phyloP scores from a whole-genome alignment of 257 asterid species.

The Solanum bulbocastanum region DNA sequence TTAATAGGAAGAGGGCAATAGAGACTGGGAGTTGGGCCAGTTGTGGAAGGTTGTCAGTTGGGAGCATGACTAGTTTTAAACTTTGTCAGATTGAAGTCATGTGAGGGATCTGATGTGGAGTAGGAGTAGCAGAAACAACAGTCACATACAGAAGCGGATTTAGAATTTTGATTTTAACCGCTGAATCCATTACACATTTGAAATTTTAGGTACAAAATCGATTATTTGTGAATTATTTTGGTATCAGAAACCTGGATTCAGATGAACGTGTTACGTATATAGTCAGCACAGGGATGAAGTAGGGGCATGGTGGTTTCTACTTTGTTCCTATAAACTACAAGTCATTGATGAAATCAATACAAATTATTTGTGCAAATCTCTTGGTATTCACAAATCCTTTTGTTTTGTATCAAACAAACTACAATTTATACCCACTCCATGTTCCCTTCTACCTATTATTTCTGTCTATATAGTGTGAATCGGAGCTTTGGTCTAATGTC shows the following conservation, averaged over 20 bases:
- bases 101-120: conserved; percentile 42
- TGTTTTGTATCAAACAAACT: background rate
- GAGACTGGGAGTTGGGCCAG: background rate
- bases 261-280: background rate
- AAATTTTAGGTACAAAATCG: background rate
- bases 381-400: background rate
- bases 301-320: background rate
- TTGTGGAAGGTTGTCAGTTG: conserved; percentile 2
- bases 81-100: conserved; percentile 42
- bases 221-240: background rate
- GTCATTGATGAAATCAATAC: background rate
- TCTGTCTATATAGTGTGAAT: background rate
- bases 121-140: background rate
- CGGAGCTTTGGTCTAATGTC: background rate
- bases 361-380: background rate
- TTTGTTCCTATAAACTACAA: conserved; percentile 6
- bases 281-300: background rate
- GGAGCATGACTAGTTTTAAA: background rate
- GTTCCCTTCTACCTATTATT: background rate
- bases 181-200: background rate
- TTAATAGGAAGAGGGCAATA: background rate
- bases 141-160: background rate
- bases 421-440: background rate
- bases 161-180: background rate
- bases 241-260: background rate